phyloP scores from a whole-genome alignment of 129 eudicot genomes.

The Tagetes erecta region DNA sequence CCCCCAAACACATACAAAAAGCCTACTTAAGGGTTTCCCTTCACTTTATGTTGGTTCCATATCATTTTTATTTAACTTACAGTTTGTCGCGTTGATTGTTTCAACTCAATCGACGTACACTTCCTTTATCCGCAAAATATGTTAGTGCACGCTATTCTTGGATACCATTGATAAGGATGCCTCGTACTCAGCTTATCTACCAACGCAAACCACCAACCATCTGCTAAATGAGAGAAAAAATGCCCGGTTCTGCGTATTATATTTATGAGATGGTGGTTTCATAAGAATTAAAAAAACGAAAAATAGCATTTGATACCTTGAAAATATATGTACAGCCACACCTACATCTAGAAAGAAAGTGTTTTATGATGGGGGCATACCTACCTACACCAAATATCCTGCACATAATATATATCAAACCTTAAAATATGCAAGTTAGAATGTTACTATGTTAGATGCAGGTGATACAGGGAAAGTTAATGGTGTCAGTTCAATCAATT shows the following conservation, averaged over 20 bases:
- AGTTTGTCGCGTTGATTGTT: slow-evolving; percentile 20
- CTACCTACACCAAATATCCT: slow-evolving; percentile 48
- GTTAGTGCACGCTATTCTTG: slow-evolving; percentile 38
- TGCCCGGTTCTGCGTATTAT: too few species aligned
- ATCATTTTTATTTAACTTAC: slow-evolving; percentile 27
- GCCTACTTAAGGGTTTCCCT: slow-evolving; percentile 27
- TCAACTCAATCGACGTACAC: slow-evolving; percentile 36
- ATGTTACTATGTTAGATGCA: too few species aligned
- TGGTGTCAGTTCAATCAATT: too few species aligned
- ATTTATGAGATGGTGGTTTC: too few species aligned
- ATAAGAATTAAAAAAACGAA: background rate
- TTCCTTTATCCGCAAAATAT: slow-evolving; percentile 43
- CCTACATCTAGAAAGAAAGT: slow-evolving; percentile 36
- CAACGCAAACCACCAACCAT: slow-evolving; percentile 26
- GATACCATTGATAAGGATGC: slow-evolving; percentile 38
- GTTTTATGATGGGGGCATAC: slow-evolving; percentile 37
- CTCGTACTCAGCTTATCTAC: slow-evolving; percentile 19
- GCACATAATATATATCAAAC: slow-evolving; percentile 20
- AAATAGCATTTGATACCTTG: slow-evolving; percentile 20
- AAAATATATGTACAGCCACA: slow-evolving; percentile 36
- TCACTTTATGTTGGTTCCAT: slow-evolving; percentile 32
- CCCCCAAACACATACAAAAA: slow-evolving; percentile 38
- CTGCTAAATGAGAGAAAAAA: background rate
- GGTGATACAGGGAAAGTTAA: too few species aligned
- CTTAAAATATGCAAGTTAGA: background rate